Evolutionary conservation across 208 protist species (phyloP), one percentile per base, ranked within the genome.

Genomic region (Acanthamoeba lenticulata): DNA sequence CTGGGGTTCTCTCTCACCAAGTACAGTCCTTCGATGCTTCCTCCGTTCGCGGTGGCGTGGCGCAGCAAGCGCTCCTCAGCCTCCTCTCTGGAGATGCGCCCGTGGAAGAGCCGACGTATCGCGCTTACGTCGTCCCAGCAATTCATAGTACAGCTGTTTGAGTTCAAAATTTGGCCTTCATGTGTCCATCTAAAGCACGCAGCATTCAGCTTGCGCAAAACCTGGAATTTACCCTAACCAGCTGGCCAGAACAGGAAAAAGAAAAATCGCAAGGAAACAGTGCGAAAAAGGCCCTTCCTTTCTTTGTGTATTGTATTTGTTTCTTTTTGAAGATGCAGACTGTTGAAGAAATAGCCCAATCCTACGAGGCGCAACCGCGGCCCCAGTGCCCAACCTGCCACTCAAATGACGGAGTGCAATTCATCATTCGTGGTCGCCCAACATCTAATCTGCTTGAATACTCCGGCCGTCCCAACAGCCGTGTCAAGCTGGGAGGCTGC

Each of bases 71-170:
- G 34, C 1, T 11, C 36, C 36, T 83, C 72, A 17, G 72, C 72
- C 21, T 83, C 72, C 21, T 83, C 72, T 15, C 72, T 32, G 6
- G 72, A 52, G 34, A 83, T 83, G 34, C 38, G 38, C 21, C 72
- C 72, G 42, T 83, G 72, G 72, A 83, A 83, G 72, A 40, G 9
- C 65, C 65, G 65, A 21, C 45, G 45, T 52, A 60, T 60, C 52
- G 15, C 0, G 21, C 52, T 24, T 7, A 7, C 21, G 6, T 60
- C 52, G 5, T 60, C 52, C 52, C 15, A 7, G 13, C n/a, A n/a
- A n/a, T 60, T 24, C 52, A 60, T 60, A n/a, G n/a, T n/a, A n/a
- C n/a, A n/a, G 52, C 13, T 19, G 47, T 55, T 55, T 55, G 47
- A 1, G 47, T 0, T 24, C 21, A 55, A 19, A 0, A 1, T 19